Evolutionary conservation across 305 asterid genomes (phyloP).

Genomic region (Rubia tinctorum): DNA sequence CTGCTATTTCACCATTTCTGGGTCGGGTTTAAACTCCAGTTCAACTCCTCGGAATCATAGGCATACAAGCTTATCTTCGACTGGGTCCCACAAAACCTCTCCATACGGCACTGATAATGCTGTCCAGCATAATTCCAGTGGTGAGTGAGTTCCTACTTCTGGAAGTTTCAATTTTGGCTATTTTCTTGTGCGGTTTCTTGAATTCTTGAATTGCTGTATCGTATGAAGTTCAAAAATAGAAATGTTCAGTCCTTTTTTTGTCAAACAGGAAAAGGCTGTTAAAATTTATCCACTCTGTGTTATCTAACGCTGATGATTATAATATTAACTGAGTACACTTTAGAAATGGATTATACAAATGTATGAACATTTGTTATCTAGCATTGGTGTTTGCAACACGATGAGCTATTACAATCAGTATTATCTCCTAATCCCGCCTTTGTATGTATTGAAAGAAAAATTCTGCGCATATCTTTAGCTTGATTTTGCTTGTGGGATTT

Average conservation of each 20-base stretch:
- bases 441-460: not conserved
- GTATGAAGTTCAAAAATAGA: not conserved
- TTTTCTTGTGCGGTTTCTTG: not conserved
- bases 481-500: not conserved
- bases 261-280: not conserved
- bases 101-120: not conserved
- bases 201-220: not conserved
- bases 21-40: constrained; percentile 6
- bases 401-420: not conserved
- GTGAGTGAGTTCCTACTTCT: constrained; percentile 8
- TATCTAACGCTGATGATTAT: not conserved
- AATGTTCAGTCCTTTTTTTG: not conserved
- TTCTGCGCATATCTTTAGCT: not conserved
- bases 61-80: not conserved
- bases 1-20: not conserved
- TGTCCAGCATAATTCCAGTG: not conserved
- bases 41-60: constrained; percentile 22
- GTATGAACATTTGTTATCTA: not conserved
- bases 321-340: not conserved
- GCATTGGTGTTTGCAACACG: not conserved
- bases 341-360: not conserved
- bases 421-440: not conserved
- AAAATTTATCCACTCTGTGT: not conserved
- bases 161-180: not conserved
- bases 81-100: constrained; percentile 10